Conservation (phyloP, 768 basidiomycete species). For the Postia placenta region DNA sequence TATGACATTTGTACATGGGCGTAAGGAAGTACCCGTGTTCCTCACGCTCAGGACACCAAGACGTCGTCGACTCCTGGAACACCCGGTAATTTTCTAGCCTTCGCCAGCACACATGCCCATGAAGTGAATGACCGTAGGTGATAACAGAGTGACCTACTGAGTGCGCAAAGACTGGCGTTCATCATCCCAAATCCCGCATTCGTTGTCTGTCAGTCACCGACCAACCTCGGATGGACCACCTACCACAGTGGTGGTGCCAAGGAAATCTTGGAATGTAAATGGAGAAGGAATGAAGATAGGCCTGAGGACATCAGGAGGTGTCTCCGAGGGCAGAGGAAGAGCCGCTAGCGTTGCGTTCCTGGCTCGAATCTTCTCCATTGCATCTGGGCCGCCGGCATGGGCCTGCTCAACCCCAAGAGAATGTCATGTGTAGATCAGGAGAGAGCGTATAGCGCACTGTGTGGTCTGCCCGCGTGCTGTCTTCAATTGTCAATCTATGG, state of each 20-base stretch:
- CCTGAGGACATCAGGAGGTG: constrained; percentile 60
- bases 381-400: too few relatives aligned
- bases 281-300: constrained; percentile 64
- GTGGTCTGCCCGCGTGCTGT: not conserved
- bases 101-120: too few relatives aligned
- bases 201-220: too few relatives aligned
- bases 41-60: constrained; percentile 78
- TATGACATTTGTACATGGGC: constrained; percentile 71
- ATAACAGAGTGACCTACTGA: constrained; percentile 47
- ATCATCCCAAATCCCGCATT: too few relatives aligned
- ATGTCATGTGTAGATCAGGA: too few relatives aligned
- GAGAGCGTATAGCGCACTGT: not conserved
- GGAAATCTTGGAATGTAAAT: constrained; percentile 64
- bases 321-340: constrained; percentile 58
- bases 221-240: constrained; percentile 18
- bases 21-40: constrained; percentile 76
- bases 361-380: constrained; percentile 40
- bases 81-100: constrained; percentile 66
- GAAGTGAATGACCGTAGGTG: too few relatives aligned
- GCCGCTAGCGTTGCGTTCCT: constrained; percentile 50
- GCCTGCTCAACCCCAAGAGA: too few relatives aligned
- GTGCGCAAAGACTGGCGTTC: constrained; percentile 48
- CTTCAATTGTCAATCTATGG: not conserved
- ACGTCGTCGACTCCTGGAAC: constrained; percentile 60
- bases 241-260: constrained; percentile 53